Evolutionary conservation across 2,329 filamentous ascomycete genomes (phyloP).

Genomic region (Sphaerulina vaccinii): DNA sequence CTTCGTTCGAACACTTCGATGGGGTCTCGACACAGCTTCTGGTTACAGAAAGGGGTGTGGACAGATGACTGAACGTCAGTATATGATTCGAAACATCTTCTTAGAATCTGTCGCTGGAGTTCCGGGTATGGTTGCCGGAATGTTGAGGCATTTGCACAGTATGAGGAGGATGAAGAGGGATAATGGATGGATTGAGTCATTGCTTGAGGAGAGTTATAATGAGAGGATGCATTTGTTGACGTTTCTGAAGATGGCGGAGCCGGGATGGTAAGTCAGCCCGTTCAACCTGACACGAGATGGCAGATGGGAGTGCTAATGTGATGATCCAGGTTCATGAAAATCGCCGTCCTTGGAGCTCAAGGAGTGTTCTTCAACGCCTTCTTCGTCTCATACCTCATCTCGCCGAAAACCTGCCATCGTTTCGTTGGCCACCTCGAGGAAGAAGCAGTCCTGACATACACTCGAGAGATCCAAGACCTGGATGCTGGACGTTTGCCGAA

Average conservation of each 20-base stretch:
- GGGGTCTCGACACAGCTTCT: conserved; percentile 77
- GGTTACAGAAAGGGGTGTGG: conserved; percentile 63
- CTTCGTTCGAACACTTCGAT: conserved; percentile 72
- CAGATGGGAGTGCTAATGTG: neutral
- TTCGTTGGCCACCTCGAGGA: conserved; percentile 98
- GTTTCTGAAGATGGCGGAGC: conserved; percentile 87
- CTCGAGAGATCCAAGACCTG: conserved; percentile 80
- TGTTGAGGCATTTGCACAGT: conserved; percentile 84
- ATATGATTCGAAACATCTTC: conserved; percentile 79
- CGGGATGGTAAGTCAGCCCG: conserved; percentile 55
- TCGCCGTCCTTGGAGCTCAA: conserved; percentile 88
- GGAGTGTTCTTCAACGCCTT: conserved; percentile 96
- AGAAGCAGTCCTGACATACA: conserved; percentile 95
- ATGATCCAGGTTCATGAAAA: conserved; percentile 67
- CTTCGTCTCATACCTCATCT: conserved; percentile 84
- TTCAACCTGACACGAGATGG: neutral
- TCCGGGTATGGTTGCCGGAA: conserved; percentile 94
- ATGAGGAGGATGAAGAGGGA: conserved; percentile 84
- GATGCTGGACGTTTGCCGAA: conserved; percentile 79
- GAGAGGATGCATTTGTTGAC: conserved; percentile 83
- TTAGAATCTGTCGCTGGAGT: conserved; percentile 93
- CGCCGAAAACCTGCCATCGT: conserved; percentile 83
- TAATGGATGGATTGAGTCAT: conserved; percentile 77
- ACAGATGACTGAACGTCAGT: conserved; percentile 80
- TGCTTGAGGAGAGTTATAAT: conserved; percentile 40